Evolutionary conservation across 129 eudicot genomes (phyloP), one percentile per base, ranked within the genome.

Genomic region (Helichrysum umbraculigerum): DNA sequence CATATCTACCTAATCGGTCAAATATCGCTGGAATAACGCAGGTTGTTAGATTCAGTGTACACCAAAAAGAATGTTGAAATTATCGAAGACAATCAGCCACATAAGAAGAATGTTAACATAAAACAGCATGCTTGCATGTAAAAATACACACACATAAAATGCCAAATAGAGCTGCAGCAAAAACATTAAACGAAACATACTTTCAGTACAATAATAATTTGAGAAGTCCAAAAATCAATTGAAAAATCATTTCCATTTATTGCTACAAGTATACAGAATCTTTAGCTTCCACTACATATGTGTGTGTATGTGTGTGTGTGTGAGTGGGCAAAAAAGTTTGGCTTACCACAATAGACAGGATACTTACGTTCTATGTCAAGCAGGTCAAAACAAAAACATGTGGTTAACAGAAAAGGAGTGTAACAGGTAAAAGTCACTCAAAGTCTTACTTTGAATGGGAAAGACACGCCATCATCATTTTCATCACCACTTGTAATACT

Each of bases 391-490:
- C 35, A 61, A 61, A 60, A 60, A 3, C 25, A n/a, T 44, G 17
- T 44, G 52, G 17, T 44, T 8, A 9, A 39, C 12, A 39, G 44
- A 2, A 12, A 39, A 39, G 8, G 44, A 12, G 44, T 39, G 16
- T 59, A 68, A 22, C 7, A 20, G 32, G 47, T 21, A 14, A 68
- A 21, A 68, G 11, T 5, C 44, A 7, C 10, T 30, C 51, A 71
- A 32, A 52, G 64, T 29, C 12, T 54, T 39, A 71, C 28, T 50
- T 52, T n/a, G 29, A 94, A 81, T 0, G 98, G 98, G 75, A 91
- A 87, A 30, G 98, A 94, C 69, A 79, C 67, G 63, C 98, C 98
- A 76, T 94, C 88, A 76, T 94, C 98, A 82, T 91, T 85, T 89
- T 94, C 98, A 86, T 91, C 90, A 58, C 93, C 97, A 73, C 90